phyloP scores from a whole-genome alignment of 1,284 basidiomycete species.

The Apiotrichum montevideense region DNA sequence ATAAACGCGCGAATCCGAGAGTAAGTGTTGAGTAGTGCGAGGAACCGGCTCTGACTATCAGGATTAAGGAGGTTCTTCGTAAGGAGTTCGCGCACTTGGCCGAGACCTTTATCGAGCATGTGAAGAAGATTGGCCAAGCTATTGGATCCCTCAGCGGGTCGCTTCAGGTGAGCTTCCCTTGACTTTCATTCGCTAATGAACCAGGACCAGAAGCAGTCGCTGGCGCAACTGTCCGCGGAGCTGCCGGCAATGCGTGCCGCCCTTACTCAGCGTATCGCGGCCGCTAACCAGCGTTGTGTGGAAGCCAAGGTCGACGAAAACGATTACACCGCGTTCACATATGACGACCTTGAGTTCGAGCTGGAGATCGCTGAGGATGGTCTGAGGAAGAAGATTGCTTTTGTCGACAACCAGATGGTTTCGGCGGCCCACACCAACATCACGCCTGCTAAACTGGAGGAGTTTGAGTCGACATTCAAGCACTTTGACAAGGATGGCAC shows the following conservation, averaged over 20 bases:
- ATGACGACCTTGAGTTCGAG: constrained; percentile 86
- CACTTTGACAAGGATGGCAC: constrained; percentile 93
- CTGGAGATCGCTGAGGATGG: constrained; percentile 74
- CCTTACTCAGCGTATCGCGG: constrained; percentile 29
- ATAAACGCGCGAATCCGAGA: constrained; percentile 89
- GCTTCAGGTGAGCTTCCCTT: constrained; percentile 56
- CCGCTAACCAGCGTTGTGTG: constrained; percentile 63
- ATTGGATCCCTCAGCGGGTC: constrained; percentile 71
- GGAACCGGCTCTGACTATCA: constrained; percentile 37
- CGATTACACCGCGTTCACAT: constrained; percentile 87
- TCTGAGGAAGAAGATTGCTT: constrained; percentile 81
- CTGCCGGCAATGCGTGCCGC: constrained; percentile 26
- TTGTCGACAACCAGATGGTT: constrained; percentile 93
- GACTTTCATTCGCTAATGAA: not conserved
- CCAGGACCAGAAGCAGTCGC: constrained; percentile 39
- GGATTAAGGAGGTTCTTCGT: constrained; percentile 82
- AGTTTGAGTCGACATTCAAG: constrained; percentile 94
- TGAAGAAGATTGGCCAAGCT: constrained; percentile 67
- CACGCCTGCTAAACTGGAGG: constrained; percentile 91
- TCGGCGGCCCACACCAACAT: constrained; percentile 55
- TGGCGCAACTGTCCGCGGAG: constrained; percentile 24
- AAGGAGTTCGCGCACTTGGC: constrained; percentile 77
- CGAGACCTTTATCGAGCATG: constrained; percentile 70
- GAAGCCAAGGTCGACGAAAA: constrained; percentile 97
- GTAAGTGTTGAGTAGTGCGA: constrained; percentile 51